These are phyloP conservation scores for Cladobotryum protrusum DNA, from an alignment of 2,329 filamentous ascomycete species.

Conservation along the genomic window DNA sequence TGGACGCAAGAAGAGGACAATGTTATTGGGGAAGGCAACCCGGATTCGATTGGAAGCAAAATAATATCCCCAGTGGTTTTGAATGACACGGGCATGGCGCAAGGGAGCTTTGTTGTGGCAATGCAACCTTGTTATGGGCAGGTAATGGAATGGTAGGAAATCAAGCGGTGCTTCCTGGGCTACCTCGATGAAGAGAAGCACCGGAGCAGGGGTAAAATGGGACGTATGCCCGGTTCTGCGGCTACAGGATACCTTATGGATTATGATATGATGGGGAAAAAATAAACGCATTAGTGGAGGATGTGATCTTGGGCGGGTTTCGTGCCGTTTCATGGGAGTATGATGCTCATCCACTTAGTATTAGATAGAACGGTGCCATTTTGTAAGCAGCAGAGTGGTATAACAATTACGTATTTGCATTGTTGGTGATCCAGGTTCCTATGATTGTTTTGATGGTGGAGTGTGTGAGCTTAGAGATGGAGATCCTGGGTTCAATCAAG, in stretches of 20 bases:
- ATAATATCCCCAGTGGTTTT: conserved; percentile 2
- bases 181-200: not conserved
- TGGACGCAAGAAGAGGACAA: conserved; percentile 3
- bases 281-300: not conserved
- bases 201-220: no score
- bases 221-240: not conserved
- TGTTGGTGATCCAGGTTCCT: not conserved
- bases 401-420: not conserved
- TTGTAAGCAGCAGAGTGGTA: not conserved
- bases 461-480: no score
- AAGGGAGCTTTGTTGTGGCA: not conserved
- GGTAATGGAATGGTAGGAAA: not conserved
- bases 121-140: not conserved
- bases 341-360: not conserved
- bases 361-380: not conserved
- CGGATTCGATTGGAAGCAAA: not conserved
- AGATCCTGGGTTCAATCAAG: no score
- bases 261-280: not conserved
- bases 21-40: not conserved
- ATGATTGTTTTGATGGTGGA: not conserved
- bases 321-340: not conserved
- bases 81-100: conserved; percentile 2
- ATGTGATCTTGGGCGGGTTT: conserved; percentile 14
- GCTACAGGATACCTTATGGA: not conserved
- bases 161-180: not conserved